phyloP scores from a whole-genome alignment of 163 green algal species.

The Prototheca cutis region DNA sequence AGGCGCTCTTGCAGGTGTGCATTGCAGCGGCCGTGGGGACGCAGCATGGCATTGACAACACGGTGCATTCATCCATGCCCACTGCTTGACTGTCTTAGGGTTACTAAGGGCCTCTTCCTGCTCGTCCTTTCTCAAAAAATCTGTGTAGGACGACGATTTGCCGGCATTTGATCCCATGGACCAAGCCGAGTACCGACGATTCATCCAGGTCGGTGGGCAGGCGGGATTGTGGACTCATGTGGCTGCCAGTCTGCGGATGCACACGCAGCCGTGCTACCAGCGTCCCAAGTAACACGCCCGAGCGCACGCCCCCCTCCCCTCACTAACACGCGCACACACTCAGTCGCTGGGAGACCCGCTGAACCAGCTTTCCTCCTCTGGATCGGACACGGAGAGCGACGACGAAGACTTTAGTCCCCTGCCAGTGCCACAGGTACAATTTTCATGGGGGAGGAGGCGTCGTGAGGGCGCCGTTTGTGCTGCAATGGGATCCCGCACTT shows the following conservation, averaged over 20 bases:
- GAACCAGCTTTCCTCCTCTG: not conserved
- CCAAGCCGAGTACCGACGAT: constrained; percentile 23
- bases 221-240: too few relatives aligned
- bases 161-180: not conserved
- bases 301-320: not conserved
- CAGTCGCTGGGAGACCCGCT: not conserved
- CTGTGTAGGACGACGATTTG: not conserved
- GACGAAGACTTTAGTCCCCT: not conserved
- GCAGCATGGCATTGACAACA: too few relatives aligned
- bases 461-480: too few relatives aligned
- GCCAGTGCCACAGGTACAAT: not conserved
- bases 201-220: constrained; percentile 11
- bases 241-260: too few relatives aligned
- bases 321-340: not conserved
- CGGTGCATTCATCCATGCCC: too few relatives aligned
- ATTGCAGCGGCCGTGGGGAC: too few relatives aligned
- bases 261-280: too few relatives aligned
- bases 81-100: too few relatives aligned
- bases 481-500: not conserved
- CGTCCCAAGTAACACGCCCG: too few relatives aligned
- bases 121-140: too few relatives aligned
- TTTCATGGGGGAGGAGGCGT: too few relatives aligned
- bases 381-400: not conserved
- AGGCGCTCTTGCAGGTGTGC: constrained; percentile 13
- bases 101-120: too few relatives aligned